phyloP scores from a whole-genome alignment of 164 flowering plant species.

The Magnolia officinalis region DNA sequence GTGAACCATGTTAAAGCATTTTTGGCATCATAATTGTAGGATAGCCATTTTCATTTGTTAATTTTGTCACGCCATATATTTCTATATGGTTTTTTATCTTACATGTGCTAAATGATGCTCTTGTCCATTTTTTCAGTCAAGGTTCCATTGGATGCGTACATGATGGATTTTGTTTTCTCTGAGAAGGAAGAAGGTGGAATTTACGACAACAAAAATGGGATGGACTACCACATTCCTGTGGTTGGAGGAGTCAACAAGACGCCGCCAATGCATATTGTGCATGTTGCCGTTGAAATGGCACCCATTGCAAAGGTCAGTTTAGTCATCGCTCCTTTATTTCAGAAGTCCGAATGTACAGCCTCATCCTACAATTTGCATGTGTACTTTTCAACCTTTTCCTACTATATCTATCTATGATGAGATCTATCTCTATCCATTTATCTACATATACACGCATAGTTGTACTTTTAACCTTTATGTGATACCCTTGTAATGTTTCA shows the following conservation, averaged over 20 bases:
- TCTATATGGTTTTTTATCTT: neutral
- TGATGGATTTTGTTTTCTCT: slow-evolving; percentile 97
- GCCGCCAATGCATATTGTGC: slow-evolving; percentile 95
- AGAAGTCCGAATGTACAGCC: neutral
- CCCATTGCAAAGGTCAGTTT: slow-evolving; percentile 90
- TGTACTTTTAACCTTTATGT: too few relatives aligned
- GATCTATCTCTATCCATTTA: neutral
- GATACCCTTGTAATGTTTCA: too few relatives aligned
- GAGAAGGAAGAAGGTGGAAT: slow-evolving; percentile 92
- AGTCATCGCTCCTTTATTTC: neutral
- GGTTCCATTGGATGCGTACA: slow-evolving; percentile 93
- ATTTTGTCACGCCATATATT: neutral
- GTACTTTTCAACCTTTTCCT: neutral
- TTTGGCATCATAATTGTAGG: neutral
- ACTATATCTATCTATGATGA: neutral
- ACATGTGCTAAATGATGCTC: neutral
- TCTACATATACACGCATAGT: neutral
- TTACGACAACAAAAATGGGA: slow-evolving; percentile 76
- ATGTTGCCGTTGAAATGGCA: slow-evolving; percentile 96
- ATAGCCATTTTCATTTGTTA: neutral
- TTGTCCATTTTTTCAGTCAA: slow-evolving; percentile 44
- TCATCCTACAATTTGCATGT: neutral
- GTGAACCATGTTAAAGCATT: neutral
- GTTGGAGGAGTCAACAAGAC: slow-evolving; percentile 72
- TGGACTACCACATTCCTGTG: slow-evolving; percentile 96